phyloP scores from a whole-genome alignment of 345 rosid genomes.

The Eucalyptus paniculata region DNA sequence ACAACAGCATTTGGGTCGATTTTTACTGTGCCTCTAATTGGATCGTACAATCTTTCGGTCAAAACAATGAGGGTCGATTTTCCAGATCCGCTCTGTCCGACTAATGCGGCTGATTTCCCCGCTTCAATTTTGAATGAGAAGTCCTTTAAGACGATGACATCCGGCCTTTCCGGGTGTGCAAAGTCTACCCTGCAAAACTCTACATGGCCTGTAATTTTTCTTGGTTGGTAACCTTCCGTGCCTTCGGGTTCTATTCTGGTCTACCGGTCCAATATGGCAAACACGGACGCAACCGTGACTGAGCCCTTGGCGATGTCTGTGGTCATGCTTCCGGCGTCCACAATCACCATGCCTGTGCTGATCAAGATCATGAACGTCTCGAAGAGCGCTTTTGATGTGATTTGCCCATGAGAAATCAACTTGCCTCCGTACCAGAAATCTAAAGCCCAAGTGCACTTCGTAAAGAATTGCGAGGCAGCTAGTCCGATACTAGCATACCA shows the following conservation, averaged over 20 bases:
- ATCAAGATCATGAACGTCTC: constrained; percentile 50
- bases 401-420: constrained; percentile 29
- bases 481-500: constrained; percentile 52
- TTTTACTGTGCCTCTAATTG: constrained; percentile 24
- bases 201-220: constrained; percentile 24
- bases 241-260: constrained; percentile 61
- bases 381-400: constrained; percentile 27
- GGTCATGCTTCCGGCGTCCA: constrained; percentile 61
- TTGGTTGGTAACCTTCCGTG: constrained; percentile 22
- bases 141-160: constrained; percentile 26
- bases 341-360: constrained; percentile 43
- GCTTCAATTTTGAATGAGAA: constrained; percentile 39
- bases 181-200: constrained; percentile 34
- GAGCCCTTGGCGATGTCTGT: constrained; percentile 43
- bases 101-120: constrained; percentile 53
- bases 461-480: constrained; percentile 26
- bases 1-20: constrained; percentile 40
- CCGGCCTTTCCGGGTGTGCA: constrained; percentile 46
- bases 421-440: constrained; percentile 58
- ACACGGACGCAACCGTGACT: constrained; percentile 27
- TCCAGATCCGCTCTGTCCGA: constrained; percentile 71
- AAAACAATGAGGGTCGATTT: constrained; percentile 53
- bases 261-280: constrained; percentile 32
- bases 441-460: constrained; percentile 33
- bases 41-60: constrained; percentile 51